Evolutionary conservation across 2,329 filamentous ascomycete genomes (phyloP), one percentile per base, ranked within the genome.

Genomic region (Pseudogymnoascus sp.): DNA sequence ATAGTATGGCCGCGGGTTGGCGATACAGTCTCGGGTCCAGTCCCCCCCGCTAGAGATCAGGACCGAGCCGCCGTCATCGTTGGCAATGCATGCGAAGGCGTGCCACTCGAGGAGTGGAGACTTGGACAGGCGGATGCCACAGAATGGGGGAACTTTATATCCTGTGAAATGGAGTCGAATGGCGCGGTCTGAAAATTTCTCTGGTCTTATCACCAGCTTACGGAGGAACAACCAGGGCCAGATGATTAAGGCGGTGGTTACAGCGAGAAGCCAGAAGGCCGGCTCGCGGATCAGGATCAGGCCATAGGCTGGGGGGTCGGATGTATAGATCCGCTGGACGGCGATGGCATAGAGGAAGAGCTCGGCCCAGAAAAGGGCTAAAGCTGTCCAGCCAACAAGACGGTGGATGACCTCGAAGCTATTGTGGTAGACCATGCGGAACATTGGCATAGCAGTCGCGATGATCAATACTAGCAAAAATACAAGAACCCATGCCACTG

Each of bases 141-240:
- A 76, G 60, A 74, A 74, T 35, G 78, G 76, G 1, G 64, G 61
- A 19, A 77, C 76, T 36, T 77, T 76, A 13, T 61, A 61, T 71
- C 82, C 78, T 64, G 75, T 74, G 70, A 86, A 81, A 67, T 82
- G 78, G 4, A 87, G 77, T 8, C 81, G 79, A 11, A 83, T 75
- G 8, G 85, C 85, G 72, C 87, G 84, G 2, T 76, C 42, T 5
- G 85, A 87, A 15, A 87, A 78, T 26, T 76, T 70, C 67, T 85
- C 80, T 4, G 82, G 75, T 15, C 74, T 73, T 65, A 86, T 80
- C 17, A 74, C 73, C 64, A 84, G 79, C 66, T 79, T 81, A 33
- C 83, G 79, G 28, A 87, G 78, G 50, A 80, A 76, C 3, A 84
- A 69, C 84, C 85, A 88, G 2, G 85, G 84, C 59, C 83, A 79